These are phyloP conservation scores for Yarrowia hollandica DNA, from an alignment of 805 yeast genomes.

Conservation along the genomic window DNA sequence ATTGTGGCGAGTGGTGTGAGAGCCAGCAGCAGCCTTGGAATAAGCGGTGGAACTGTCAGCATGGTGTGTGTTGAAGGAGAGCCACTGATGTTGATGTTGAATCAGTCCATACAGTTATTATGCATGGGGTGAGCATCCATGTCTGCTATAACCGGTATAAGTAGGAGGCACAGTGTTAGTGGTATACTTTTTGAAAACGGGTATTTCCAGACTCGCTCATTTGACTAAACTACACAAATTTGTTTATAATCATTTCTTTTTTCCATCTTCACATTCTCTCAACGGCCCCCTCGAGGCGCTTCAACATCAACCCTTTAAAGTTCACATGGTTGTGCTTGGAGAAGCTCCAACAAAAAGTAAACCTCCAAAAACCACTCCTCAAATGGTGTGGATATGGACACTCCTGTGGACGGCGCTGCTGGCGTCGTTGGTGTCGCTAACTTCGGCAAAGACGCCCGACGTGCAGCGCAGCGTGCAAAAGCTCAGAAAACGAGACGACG, in stretches of 20 bases:
- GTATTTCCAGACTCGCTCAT: no score
- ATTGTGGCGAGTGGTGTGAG: constrained; percentile 19
- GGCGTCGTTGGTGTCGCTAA: neutral
- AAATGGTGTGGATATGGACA: constrained; percentile 26
- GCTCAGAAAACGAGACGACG: constrained; percentile 18
- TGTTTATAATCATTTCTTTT: no score
- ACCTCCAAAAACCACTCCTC: neutral
- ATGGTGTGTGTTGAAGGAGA: neutral
- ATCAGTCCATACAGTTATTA: neutral
- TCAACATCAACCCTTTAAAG: neutral
- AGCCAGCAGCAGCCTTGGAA: constrained; percentile 19
- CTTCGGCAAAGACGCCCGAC: neutral
- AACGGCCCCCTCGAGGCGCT: no score
- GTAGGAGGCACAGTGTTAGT: no score
- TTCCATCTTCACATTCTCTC: no score
- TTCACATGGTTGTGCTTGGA: neutral
- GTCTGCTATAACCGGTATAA: no score
- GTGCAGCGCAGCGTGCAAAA: constrained; percentile 1
- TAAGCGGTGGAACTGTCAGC: constrained; percentile 10
- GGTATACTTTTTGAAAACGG: no score
- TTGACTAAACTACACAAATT: no score
- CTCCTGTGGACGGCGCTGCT: constrained; percentile 4
- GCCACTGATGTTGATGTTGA: neutral
- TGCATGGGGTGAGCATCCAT: constrained; percentile 1
- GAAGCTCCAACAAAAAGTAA: no score